Conservation (phyloP, 108 stramenopile species). For the Schizochytrium sp. region DNA sequence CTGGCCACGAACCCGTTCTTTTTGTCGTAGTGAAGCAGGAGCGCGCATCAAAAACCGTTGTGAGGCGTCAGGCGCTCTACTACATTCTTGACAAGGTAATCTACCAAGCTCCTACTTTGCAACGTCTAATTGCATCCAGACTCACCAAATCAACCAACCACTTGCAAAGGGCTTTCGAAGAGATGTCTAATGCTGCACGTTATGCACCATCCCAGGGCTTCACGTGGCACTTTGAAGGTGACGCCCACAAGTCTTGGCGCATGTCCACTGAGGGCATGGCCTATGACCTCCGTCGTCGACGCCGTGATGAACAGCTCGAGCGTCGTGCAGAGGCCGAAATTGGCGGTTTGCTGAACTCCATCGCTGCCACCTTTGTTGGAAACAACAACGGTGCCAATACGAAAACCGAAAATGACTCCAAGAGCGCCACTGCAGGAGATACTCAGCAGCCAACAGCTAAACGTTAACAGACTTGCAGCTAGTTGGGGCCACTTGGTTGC, state of each 20-base stretch:
- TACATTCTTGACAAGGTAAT: conserved; percentile 73
- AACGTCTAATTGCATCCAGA: conserved; percentile 68
- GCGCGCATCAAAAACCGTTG: conserved; percentile 52
- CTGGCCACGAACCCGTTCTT: conserved; percentile 68
- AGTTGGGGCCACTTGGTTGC: too few relatives aligned
- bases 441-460: too few relatives aligned
- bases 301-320: conserved; percentile 52
- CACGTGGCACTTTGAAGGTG: conserved; percentile 60
- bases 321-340: conserved; percentile 42
- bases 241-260: conserved; percentile 11
- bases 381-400: not conserved
- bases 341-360: not conserved
- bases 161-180: conserved; percentile 68
- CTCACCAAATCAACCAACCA: conserved; percentile 70
- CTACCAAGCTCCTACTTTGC: conserved; percentile 72
- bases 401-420: too few relatives aligned
- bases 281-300: not conserved
- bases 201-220: conserved; percentile 36
- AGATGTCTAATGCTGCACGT: conserved; percentile 51
- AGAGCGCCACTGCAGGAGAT: too few relatives aligned
- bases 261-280: conserved; percentile 30
- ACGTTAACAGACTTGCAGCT: too few relatives aligned
- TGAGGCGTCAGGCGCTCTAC: conserved; percentile 70
- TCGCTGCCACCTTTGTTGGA: not conserved
- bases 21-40: conserved; percentile 63